Evolutionary conservation across 2,329 filamentous ascomycete species (phyloP), one percentile per base, ranked within the genome.

Genomic region (Cladorrhinum sp.): DNA sequence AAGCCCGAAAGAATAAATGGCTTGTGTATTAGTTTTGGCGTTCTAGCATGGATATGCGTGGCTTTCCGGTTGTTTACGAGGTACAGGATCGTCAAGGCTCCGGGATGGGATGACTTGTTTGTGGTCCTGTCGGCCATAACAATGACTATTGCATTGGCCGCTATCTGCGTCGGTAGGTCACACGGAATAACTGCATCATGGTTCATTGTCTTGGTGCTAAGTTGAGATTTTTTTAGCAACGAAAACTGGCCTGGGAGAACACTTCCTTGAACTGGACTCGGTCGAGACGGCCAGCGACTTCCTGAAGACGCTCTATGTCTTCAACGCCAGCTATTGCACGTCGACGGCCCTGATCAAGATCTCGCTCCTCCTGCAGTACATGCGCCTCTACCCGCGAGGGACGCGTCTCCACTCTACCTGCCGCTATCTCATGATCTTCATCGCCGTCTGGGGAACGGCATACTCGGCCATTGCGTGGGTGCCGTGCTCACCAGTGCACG

Each of bases 291-390:
- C 24, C 20, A 29, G n/a, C 10, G 10, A 13, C 10, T 49, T 41
- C 10, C 45, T 61, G 29, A 58, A 75, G 72, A 69, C 66, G 10
- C 72, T 73, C 59, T 76, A 75, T 60, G 62, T 75, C 2, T 62
- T 68, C 9, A 66, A 74, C 54, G 69, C 65, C 8, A 65, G 70
- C 8, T 76, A 74, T 62, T 66, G 61, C 16, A 60, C 72, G 49
- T 74, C 73, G 9, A 73, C 71, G 12, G 70, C 70, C 0, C 69
- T 75, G 27, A 72, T 75, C 66, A 77, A 77, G 51, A 66, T 76
- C 6, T 74, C 73, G 5, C 68, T 77, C 0, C 67, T 76, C 1
- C 61, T 72, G 10, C 75, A 76, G 36, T 77, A 75, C 62, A 69
- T 76, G 16, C 73, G 74, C 9, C 65, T 76, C n/a, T 75, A 73